Evolutionary conservation across 2,329 filamentous ascomycete genomes (phyloP).

Genomic region (Hypoxylon sp.): DNA sequence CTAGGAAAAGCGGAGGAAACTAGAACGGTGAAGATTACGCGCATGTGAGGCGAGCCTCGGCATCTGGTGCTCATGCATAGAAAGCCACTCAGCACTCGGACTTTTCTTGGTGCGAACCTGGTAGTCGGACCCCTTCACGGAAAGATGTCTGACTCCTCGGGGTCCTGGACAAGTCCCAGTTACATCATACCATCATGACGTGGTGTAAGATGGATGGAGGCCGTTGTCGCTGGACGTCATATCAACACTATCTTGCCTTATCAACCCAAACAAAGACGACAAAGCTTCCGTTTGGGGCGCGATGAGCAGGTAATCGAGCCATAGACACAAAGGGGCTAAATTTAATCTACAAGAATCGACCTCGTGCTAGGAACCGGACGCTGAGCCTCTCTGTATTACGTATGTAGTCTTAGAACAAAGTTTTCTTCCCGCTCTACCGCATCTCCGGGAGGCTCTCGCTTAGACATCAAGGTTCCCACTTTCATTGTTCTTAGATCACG

Average conservation of each 20-base stretch:
- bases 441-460: constrained; percentile 16
- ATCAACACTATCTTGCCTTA: not conserved
- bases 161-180: not conserved
- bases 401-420: constrained; percentile 22
- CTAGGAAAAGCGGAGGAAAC: not conserved
- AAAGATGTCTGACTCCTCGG: not conserved
- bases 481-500: constrained; percentile 14
- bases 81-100: constrained; percentile 6
- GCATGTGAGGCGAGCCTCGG: not conserved
- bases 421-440: constrained; percentile 20
- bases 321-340: constrained; percentile 4
- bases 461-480: constrained; percentile 2
- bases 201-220: not conserved
- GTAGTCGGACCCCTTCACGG: not conserved
- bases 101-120: not conserved
- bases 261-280: not conserved
- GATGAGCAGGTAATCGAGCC: constrained; percentile 14
- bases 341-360: constrained; percentile 11
- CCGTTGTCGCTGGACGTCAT: not conserved
- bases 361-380: constrained; percentile 18
- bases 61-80: not conserved
- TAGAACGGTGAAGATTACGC: not conserved
- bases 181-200: constrained; percentile 3
- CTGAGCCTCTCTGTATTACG: constrained; percentile 35
- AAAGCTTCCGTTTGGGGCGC: not conserved